Conservation (phyloP, 148 eudicot species). For the Camellia japonica region DNA sequence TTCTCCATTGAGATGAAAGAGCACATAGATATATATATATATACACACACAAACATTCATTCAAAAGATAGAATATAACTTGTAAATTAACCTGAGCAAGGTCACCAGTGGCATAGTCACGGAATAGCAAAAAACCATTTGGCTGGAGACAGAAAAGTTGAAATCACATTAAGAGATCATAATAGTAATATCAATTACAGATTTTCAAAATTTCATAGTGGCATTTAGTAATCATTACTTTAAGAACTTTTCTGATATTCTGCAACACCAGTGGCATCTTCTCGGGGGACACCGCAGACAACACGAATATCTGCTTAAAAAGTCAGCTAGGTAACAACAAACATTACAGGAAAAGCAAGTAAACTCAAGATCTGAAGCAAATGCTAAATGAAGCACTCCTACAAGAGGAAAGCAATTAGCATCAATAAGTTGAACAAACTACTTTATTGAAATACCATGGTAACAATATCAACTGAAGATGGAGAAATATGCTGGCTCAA, state of each 20-base stretch:
- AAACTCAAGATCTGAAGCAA: slow-evolving; percentile 7
- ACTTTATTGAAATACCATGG: slow-evolving; percentile 65
- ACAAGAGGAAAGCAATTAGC: not conserved
- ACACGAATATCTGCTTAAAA: slow-evolving; percentile 90
- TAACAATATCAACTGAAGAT: slow-evolving; percentile 88
- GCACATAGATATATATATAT: not conserved
- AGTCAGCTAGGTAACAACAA: slow-evolving; percentile 49
- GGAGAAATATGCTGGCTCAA: slow-evolving; percentile 62
- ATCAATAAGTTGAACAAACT: slow-evolving; percentile 6
- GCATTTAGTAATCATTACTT: slow-evolving; percentile 40
- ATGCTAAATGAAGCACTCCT: not conserved
- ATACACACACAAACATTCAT: not conserved
- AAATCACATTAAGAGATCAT: slow-evolving; percentile 11
- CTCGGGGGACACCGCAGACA: slow-evolving; percentile 98
- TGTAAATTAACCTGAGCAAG: slow-evolving; percentile 85
- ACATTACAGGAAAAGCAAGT: not conserved
- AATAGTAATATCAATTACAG: not conserved
- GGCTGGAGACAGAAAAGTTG: slow-evolving; percentile 56
- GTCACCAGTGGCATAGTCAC: slow-evolving; percentile 98
- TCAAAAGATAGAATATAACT: not conserved
- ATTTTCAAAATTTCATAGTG: not conserved
- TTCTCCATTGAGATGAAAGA: not conserved
- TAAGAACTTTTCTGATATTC: slow-evolving; percentile 70
- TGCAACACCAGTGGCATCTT: slow-evolving; percentile 78
- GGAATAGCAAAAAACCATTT: slow-evolving; percentile 76